A percentile compares a stretch with the other conserved stretches of the same genome.
phyloP scores from a whole-genome alignment of 257 asterid genomes.

The Buddleja alternifolia region DNA sequence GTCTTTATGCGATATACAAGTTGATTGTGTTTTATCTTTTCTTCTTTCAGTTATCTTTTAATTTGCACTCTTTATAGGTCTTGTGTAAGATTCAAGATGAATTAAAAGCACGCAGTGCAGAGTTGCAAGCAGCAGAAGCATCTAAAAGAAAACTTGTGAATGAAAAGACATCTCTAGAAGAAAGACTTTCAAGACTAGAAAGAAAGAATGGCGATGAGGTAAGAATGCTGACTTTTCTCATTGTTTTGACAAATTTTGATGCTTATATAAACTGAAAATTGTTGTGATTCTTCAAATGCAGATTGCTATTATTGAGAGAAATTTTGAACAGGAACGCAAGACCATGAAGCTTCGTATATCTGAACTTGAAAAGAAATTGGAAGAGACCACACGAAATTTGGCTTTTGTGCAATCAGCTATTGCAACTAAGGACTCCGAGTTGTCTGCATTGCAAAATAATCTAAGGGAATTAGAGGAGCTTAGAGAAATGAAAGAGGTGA shows the following conservation, averaged over 20 bases:
- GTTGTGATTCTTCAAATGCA: conserved; percentile 38
- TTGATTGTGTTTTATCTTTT: background rate
- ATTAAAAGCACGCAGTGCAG: conserved; percentile 64
- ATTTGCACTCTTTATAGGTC: conserved; percentile 44
- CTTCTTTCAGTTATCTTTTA: conserved; percentile 8
- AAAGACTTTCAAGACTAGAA: conserved; percentile 65
- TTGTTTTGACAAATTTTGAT: conserved; percentile 23
- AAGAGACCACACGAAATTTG: conserved; percentile 57
- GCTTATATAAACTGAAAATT: conserved; percentile 18
- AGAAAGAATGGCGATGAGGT: conserved; percentile 72
- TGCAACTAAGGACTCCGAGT: conserved; percentile 62
- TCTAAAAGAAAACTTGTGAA: conserved; percentile 64
- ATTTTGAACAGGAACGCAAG: conserved; percentile 71
- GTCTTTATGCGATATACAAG: background rate
- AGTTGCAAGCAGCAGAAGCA: conserved; percentile 77
- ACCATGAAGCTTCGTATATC: conserved; percentile 53
- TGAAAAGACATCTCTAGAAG: conserved; percentile 75
- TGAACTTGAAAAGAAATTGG: conserved; percentile 82
- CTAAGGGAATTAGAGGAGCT: conserved; percentile 87
- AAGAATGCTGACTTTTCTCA: conserved; percentile 3
- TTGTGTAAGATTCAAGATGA: conserved; percentile 81
- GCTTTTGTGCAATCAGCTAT: conserved; percentile 56
- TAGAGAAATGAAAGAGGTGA: conserved; percentile 98
- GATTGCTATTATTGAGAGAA: conserved; percentile 58
- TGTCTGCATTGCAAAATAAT: conserved; percentile 68